A percentile compares a stretch with the other conserved stretches of the same genome.
Evolutionary conservation across 2,329 filamentous ascomycete genomes (phyloP).

Genomic region (Monosporascus sp.): DNA sequence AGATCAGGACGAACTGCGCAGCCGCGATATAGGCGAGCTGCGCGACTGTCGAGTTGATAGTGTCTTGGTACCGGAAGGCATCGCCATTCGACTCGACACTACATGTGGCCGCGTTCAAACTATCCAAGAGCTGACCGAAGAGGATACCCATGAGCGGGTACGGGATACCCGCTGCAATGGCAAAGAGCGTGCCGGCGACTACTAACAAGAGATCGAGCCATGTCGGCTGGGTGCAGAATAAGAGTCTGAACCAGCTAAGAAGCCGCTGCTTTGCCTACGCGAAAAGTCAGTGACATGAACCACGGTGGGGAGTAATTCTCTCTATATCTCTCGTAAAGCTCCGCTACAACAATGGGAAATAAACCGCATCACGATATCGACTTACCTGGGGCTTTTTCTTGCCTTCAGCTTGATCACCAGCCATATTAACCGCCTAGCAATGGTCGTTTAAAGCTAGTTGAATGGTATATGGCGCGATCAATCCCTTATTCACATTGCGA

Average conservation of each 20-base stretch:
- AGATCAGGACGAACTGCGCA: slow-evolving; percentile 59
- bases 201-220: slow-evolving; percentile 29
- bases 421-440: background rate
- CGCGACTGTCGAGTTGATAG: slow-evolving; percentile 54
- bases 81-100: slow-evolving; percentile 17
- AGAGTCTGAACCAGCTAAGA: slow-evolving; percentile 23
- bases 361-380: background rate
- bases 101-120: slow-evolving; percentile 45
- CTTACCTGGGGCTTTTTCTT: background rate
- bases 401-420: background rate
- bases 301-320: background rate
- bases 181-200: slow-evolving; percentile 33
- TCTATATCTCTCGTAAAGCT: background rate
- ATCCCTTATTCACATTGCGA: background rate
- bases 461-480: background rate
- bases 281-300: background rate
- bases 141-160: slow-evolving; percentile 52
- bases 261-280: slow-evolving; percentile 4
- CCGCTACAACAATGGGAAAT: background rate
- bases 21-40: slow-evolving; percentile 60
- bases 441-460: background rate
- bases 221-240: slow-evolving; percentile 23
- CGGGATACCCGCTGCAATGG: slow-evolving; percentile 47
- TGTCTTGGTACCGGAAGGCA: slow-evolving; percentile 28
- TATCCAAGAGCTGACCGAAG: slow-evolving; percentile 50